These are phyloP conservation scores for Cercospora nicotianae DNA, from an alignment of 2,329 filamentous ascomycete genomes.

Conservation along the genomic window DNA sequence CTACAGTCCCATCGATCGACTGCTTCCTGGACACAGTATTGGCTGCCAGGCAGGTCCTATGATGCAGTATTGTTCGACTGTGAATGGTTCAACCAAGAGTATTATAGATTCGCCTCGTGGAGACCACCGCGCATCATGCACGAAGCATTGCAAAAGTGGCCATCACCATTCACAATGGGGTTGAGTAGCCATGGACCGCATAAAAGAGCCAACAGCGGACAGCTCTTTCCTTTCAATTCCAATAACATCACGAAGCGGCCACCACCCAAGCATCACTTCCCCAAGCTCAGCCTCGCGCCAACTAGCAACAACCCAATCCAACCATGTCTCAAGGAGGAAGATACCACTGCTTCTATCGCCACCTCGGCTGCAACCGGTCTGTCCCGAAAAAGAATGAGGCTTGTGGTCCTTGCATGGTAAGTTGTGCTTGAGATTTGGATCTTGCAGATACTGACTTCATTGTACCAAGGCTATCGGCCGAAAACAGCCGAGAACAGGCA, in stretches of 20 bases:
- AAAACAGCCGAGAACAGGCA: background rate
- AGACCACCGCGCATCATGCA: background rate
- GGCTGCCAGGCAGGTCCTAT: background rate
- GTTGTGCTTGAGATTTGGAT: background rate
- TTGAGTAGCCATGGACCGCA: background rate
- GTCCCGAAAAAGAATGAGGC: background rate
- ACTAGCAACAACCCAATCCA: background rate
- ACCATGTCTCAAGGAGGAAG: background rate
- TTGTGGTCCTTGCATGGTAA: background rate
- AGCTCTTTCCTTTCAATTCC: background rate
- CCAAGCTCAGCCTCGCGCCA: background rate
- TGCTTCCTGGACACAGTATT: background rate
- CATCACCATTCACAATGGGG: background rate
- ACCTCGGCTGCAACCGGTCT: background rate
- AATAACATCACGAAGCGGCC: background rate
- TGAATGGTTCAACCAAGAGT: background rate
- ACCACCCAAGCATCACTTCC: background rate
- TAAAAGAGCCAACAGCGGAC: background rate
- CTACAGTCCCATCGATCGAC: background rate
- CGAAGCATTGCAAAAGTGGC: background rate
- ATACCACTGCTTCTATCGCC: background rate
- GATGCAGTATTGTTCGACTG: background rate
- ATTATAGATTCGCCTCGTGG: background rate
- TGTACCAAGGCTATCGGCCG: background rate
- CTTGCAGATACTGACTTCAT: background rate